A percentile compares a stretch with the other conserved stretches of the same genome.
These are phyloP conservation scores for Imleria badia DNA, from an alignment of 768 basidiomycete species.

Conservation along the genomic window DNA sequence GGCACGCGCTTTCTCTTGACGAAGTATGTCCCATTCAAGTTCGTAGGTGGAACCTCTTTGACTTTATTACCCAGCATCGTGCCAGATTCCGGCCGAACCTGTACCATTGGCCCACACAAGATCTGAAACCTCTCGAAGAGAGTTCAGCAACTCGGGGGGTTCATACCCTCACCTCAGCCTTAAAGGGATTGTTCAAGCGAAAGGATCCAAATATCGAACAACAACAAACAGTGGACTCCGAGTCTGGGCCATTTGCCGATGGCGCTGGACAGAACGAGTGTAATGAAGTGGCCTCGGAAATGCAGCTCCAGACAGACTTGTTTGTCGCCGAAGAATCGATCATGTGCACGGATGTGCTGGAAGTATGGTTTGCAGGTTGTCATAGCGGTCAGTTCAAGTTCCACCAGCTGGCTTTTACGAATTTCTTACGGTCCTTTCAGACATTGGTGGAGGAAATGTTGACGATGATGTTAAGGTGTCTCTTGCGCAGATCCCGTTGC, in stretches of 20 bases:
- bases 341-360: slow-evolving; percentile 51
- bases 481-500: slow-evolving; percentile 61
- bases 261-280: neutral
- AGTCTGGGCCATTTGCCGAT: neutral
- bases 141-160: neutral
- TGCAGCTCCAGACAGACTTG: neutral
- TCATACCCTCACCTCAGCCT: neutral
- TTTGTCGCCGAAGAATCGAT: neutral
- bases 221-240: neutral
- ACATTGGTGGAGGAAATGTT: slow-evolving; percentile 68
- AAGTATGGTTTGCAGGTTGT: slow-evolving; percentile 81
- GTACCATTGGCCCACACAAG: slow-evolving; percentile 46
- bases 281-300: neutral
- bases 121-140: slow-evolving; percentile 27
- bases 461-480: slow-evolving; percentile 38
- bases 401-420: neutral
- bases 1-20: slow-evolving; percentile 77
- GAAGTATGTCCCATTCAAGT: slow-evolving; percentile 45
- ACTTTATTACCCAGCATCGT: slow-evolving; percentile 47
- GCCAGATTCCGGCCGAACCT: slow-evolving; percentile 63
- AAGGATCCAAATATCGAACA: neutral
- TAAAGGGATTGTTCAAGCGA: neutral
- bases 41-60: neutral
- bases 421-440: slow-evolving; percentile 33
- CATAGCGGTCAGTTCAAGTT: slow-evolving; percentile 54